These are phyloP conservation scores for Sugiyamaella pinicola DNA, from an alignment of 1,139 yeast species.

Conservation along the genomic window DNA sequence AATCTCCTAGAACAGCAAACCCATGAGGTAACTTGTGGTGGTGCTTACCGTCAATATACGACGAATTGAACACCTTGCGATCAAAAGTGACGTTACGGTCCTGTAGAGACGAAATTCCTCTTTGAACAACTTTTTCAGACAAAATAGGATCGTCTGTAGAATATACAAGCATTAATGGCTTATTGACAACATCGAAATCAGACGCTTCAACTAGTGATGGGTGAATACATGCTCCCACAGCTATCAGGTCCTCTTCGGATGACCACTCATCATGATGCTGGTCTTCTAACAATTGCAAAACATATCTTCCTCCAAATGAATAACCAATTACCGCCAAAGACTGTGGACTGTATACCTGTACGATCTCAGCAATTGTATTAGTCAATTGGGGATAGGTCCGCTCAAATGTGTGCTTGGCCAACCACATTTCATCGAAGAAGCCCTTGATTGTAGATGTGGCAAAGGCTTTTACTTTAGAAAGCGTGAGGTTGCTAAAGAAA, in stretches of 20 bases:
- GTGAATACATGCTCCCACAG: slow-evolving; percentile 42
- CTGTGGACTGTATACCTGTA: slow-evolving; percentile 41
- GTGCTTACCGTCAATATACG: slow-evolving; percentile 24
- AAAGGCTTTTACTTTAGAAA: slow-evolving; percentile 39
- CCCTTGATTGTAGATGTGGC: slow-evolving; percentile 43
- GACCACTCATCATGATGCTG: slow-evolving; percentile 35
- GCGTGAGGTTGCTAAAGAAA: slow-evolving; percentile 29
- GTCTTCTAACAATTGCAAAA: slow-evolving; percentile 36
- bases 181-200: slow-evolving; percentile 37
- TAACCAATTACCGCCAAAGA: slow-evolving; percentile 44
- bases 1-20: slow-evolving; percentile 48
- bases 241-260: slow-evolving; percentile 37
- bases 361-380: slow-evolving; percentile 40
- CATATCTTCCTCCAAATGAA: slow-evolving; percentile 47
- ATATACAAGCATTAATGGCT: slow-evolving; percentile 42
- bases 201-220: slow-evolving; percentile 42
- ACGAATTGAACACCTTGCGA: slow-evolving; percentile 28
- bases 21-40: slow-evolving; percentile 44
- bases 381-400: slow-evolving; percentile 40
- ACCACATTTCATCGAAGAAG: slow-evolving; percentile 46
- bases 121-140: slow-evolving; percentile 31
- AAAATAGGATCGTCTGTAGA: slow-evolving; percentile 40
- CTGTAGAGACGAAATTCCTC: slow-evolving; percentile 32
- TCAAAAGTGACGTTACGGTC: slow-evolving; percentile 34
- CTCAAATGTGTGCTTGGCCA: slow-evolving; percentile 44